Base-by-base conservation (phyloP, 305 asterid genomes). In the Fraxinus floribunda region DNA sequence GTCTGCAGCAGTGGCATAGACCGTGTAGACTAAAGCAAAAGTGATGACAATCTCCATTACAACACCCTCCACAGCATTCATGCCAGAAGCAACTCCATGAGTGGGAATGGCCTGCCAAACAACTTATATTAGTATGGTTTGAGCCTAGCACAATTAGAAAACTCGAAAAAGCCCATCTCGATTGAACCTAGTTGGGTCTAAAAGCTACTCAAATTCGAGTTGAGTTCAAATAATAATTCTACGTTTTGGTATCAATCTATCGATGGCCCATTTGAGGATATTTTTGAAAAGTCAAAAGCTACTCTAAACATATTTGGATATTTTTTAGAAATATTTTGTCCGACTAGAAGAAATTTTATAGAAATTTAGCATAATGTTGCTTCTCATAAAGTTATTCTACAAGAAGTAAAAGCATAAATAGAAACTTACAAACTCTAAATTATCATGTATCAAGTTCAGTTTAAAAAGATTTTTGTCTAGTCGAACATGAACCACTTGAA, bases 1-100 rank as follows among this genome's bases (percentile, higher is more conserved):
- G 85, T 93, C 93, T 10, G 92, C 97, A 1, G 97, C 95, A 0
- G 97, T 93, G 83, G 97, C 95, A 46, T 92, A 91, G 5, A 92
- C 93, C 0, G 97, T 92, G 90, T 92, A 92, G 3, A 92, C 97
- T 0, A 92, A 83, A 36, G 86, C 94, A 81, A 91, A 92, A 22
- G 97, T 92, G 1, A 86, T 90, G 71, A 91, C 30, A 60, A 92
- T 92, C 57, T 91, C 97, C 91, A 89, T 86, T 20, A 91, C 92
- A 73, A 91, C 85, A 57, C 94, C 94, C 81, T 75, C 86, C 3
- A 89, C 13, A 73, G 82, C 90, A 78, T 32, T 82, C 84, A 88
- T 74, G 72, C 93, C 94, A 0, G 88, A 71, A 13, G 89, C 90
- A 26, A 92, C 94, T 77, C 89, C 87, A 3, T 92, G 97, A 5